Evolutionary conservation across 2,329 filamentous ascomycete species (phyloP), one percentile per base, ranked within the genome.

Genomic region (Sporothrix brasiliensis): DNA sequence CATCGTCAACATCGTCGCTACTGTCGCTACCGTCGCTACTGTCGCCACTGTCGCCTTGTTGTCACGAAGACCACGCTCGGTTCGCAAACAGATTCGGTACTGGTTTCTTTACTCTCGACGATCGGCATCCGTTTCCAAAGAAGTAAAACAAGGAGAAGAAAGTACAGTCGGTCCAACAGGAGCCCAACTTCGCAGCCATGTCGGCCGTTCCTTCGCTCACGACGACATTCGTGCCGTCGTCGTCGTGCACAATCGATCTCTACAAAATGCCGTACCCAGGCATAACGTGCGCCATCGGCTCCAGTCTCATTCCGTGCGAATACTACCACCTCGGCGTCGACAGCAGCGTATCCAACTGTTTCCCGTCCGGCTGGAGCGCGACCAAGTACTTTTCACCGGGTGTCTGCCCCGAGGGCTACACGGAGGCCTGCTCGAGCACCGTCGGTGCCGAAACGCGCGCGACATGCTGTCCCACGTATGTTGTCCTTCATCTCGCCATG

Each of bases 401-500:
- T 16, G n/a, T 72, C 50, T 73, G 72, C 14, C 72, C 70, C 7
- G 1, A n/a, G 3, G 70, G 70, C 44, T 73, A 73, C 60, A 49
- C 39, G 0, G n/a, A 68, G 39, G 72, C 70, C 7, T 68, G 69
- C 56, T 49, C 21, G 5, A 27, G 2, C 24, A 41, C 41, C 11
- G n/a, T 16, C 39, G 47, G 2, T 21, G 21, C 1, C 13, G 67
- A 72, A 52, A 71, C 69, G n/a, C 58, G 9, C 6, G 69, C 69
- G 10, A 68, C 69, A 19, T 73, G 72, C 67, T 72, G 72, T 69
- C 72, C 72, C 1, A 2, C 19, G 69, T 71, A 68, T 1, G 66
- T 56, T 2, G 6, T 21, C 24, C 13, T 53, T 67, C n/a, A 4
- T 9, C 34, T 9, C 7, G 6, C 7, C 34, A 34, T 34, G 34